Evolutionary conservation across 768 basidiomycete species (phyloP).

Genomic region (Harrya chromipes): DNA sequence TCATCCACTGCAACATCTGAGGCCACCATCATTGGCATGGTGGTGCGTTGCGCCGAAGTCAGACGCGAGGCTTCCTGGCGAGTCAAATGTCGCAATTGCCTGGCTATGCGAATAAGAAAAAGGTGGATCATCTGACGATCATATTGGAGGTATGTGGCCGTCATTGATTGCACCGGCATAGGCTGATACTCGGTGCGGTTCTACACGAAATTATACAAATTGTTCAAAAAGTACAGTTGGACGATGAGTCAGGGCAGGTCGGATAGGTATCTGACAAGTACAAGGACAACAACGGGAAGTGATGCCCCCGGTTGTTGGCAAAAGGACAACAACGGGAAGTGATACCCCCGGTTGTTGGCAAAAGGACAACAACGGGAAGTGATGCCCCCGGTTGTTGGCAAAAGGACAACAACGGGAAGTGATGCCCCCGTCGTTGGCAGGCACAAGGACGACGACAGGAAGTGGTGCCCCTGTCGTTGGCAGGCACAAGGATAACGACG

Average conservation of each 20-base stretch:
- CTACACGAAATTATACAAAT: slow-evolving; percentile 92
- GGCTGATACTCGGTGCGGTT: slow-evolving; percentile 47
- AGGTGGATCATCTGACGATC: slow-evolving; percentile 82
- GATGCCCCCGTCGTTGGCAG: too few species aligned
- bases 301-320: too few species aligned
- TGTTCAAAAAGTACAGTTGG: slow-evolving; percentile 59
- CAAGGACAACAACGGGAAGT: too few species aligned
- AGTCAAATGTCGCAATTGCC: slow-evolving; percentile 57
- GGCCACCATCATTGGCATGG: slow-evolving; percentile 86
- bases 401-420: too few species aligned
- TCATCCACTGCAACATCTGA: slow-evolving; percentile 82
- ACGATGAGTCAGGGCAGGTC: slow-evolving; percentile 67
- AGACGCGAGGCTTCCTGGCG: slow-evolving; percentile 63
- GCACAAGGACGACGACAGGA: too few species aligned
- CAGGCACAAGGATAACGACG: too few species aligned
- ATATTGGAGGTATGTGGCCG: slow-evolving; percentile 65
- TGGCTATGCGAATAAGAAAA: slow-evolving; percentile 85
- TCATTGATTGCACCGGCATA: neutral
- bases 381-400: too few species aligned
- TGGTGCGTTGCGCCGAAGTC: slow-evolving; percentile 81
- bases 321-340: too few species aligned
- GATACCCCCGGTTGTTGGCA: too few species aligned
- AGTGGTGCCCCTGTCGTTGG: too few species aligned
- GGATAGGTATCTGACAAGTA: too few species aligned
- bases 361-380: too few species aligned